phyloP scores from a whole-genome alignment of 495 filamentous ascomycete genomes.

The Bacidia gigantensis region DNA sequence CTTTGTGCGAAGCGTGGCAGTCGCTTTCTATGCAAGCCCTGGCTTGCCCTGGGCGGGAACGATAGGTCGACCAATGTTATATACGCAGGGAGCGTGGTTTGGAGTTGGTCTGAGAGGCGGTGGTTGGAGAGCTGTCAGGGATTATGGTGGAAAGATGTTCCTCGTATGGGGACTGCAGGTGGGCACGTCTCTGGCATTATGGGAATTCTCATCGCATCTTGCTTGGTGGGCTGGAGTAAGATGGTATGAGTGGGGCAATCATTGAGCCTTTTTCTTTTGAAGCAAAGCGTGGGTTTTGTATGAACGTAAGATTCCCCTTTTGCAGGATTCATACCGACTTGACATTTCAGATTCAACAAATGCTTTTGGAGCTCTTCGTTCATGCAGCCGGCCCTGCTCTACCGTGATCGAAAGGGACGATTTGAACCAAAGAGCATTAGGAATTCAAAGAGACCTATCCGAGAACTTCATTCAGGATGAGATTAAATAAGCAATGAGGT shows the following conservation, averaged over 20 bases:
- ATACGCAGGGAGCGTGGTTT: slow-evolving; percentile 27
- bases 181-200: slow-evolving; percentile 30
- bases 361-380: too few species aligned
- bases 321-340: too few species aligned
- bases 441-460: too few species aligned
- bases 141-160: slow-evolving; percentile 31
- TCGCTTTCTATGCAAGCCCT: slow-evolving; percentile 26
- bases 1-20: slow-evolving; percentile 33
- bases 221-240: slow-evolving; percentile 33
- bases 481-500: too few species aligned
- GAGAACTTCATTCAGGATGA: too few species aligned
- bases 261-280: slow-evolving; percentile 17
- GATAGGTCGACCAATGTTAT: slow-evolving; percentile 19
- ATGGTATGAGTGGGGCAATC: slow-evolving; percentile 34
- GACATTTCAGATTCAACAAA: too few species aligned
- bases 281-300: not conserved
- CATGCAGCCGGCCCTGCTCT: too few species aligned
- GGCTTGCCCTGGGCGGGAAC: slow-evolving; percentile 9
- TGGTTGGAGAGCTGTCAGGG: slow-evolving; percentile 24
- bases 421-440: too few species aligned
- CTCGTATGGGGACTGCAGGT: slow-evolving; percentile 35
- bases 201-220: slow-evolving; percentile 30
- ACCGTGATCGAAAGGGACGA: too few species aligned
- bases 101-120: slow-evolving; percentile 21
- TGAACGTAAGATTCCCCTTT: not conserved